These are phyloP conservation scores for Geotrichum citri-aurantii DNA, from an alignment of 1,139 yeast genomes.

Conservation along the genomic window DNA sequence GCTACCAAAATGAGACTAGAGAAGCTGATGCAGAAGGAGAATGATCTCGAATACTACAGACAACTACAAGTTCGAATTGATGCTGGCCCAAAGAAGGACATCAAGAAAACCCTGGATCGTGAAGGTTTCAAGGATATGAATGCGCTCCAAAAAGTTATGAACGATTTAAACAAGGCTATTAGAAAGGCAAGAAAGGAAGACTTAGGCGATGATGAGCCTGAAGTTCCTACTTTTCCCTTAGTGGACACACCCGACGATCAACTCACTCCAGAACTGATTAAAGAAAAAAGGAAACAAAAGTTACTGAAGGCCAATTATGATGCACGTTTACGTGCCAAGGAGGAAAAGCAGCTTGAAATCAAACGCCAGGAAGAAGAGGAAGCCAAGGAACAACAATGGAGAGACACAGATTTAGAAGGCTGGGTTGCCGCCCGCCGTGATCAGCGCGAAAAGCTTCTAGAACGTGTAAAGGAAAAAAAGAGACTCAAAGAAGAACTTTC, in stretches of 20 bases:
- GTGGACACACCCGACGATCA: slow-evolving; percentile 74
- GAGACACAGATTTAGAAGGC: slow-evolving; percentile 63
- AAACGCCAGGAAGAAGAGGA: slow-evolving; percentile 42
- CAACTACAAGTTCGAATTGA: slow-evolving; percentile 51
- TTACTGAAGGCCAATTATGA: slow-evolving; percentile 82
- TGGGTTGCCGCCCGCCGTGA: slow-evolving; percentile 74
- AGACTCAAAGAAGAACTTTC: slow-evolving; percentile 72
- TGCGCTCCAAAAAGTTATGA: slow-evolving; percentile 64
- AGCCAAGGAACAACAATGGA: slow-evolving; percentile 65
- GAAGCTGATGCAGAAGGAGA: slow-evolving; percentile 71
- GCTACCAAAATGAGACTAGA: slow-evolving; percentile 81
- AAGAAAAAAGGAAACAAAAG: slow-evolving; percentile 80
- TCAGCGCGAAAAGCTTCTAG: slow-evolving; percentile 52
- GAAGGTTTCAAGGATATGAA: slow-evolving; percentile 76
- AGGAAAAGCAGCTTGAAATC: slow-evolving; percentile 63
- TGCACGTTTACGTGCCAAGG: slow-evolving; percentile 77
- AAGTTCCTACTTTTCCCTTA: slow-evolving; percentile 67
- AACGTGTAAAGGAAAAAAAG: slow-evolving; percentile 58
- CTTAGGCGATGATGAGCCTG: slow-evolving; percentile 49
- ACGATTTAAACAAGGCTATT: slow-evolving; percentile 62
- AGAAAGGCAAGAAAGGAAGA: slow-evolving; percentile 63
- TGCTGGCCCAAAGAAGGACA: slow-evolving; percentile 42
- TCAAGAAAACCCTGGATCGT: slow-evolving; percentile 47
- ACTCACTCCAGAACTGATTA: slow-evolving; percentile 69
- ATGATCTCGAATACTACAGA: slow-evolving; percentile 67